Evolutionary conservation across 306 rosid species (phyloP).

Genomic region (Hippophae gyantsensis): DNA sequence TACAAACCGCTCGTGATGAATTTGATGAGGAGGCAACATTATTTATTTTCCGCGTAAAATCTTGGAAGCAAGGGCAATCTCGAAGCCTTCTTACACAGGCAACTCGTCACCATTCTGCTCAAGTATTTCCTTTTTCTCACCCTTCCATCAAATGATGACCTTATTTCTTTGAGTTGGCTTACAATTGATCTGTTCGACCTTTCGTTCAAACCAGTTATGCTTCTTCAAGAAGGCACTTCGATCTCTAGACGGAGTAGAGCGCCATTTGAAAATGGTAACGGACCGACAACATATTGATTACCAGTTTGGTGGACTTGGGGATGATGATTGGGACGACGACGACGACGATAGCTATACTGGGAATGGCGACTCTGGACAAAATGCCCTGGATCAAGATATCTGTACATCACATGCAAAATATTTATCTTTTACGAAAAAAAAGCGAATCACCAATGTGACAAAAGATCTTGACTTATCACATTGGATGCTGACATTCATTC

Average conservation of each 20-base stretch:
- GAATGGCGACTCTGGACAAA: conserved; percentile 61
- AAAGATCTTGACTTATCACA: too few species aligned
- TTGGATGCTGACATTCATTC: too few species aligned
- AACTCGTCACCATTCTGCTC: conserved; percentile 98
- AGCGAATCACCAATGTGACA: too few species aligned
- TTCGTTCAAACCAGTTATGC: conserved; percentile 49
- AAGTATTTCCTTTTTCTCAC: conserved; percentile 34
- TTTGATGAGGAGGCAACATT: conserved; percentile 89
- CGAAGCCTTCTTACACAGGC: conserved; percentile 98
- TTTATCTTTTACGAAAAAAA: too few species aligned
- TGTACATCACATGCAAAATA: conserved; percentile 21
- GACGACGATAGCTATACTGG: conserved; percentile 37
- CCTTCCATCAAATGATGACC: neutral
- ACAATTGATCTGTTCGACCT: conserved; percentile 13
- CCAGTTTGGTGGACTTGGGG: conserved; percentile 73
- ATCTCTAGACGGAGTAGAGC: conserved; percentile 78
- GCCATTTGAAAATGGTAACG: conserved; percentile 69
- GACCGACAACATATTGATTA: conserved; percentile 92
- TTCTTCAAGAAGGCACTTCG: conserved; percentile 82
- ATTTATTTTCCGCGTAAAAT: conserved; percentile 88
- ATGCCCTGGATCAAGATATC: conserved; percentile 46
- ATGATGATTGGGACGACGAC: conserved; percentile 46
- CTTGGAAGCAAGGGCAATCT: conserved; percentile 92
- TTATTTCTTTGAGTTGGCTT: conserved; percentile 16
- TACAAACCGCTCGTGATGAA: conserved; percentile 78